Conservation (phyloP, 371 early-diverging fungal genomes). For the Zancudomyces culisetae region DNA sequence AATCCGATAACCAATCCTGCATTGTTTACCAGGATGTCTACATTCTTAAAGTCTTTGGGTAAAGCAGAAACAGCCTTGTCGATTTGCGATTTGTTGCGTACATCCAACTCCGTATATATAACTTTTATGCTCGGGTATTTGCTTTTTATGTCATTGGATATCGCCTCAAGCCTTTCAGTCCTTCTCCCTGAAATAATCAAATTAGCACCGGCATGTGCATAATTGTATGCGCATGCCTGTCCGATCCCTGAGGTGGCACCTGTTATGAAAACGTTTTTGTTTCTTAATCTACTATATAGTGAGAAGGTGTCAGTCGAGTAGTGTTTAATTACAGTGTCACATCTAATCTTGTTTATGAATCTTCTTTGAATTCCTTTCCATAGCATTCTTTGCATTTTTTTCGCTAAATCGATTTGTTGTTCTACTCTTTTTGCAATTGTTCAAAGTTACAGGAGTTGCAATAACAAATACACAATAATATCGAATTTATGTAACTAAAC, state of each 20-base stretch:
- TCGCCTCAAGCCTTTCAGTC: background rate
- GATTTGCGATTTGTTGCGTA: constrained; percentile 38
- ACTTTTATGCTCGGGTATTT: constrained; percentile 19
- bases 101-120: constrained; percentile 49
- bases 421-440: no score
- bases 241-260: constrained; percentile 90
- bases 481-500: no score
- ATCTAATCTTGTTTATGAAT: no score
- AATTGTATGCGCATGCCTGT: constrained; percentile 62
- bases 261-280: constrained; percentile 44
- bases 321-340: no score
- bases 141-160: background rate
- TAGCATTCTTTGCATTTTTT: no score
- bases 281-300: constrained; percentile 18
- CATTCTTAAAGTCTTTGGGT: constrained; percentile 30
- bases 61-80: constrained; percentile 30
- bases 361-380: no score
- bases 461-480: no score
- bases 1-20: constrained; percentile 36
- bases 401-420: no score
- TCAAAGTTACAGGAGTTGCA: no score
- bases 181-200: constrained; percentile 18
- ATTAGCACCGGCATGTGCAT: constrained; percentile 62
- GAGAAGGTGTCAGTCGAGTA: background rate
- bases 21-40: constrained; percentile 66